A percentile compares a stretch with the other conserved stretches of the same genome.
Evolutionary conservation across 2,329 filamentous ascomycete genomes (phyloP).

Genomic region (Claviceps sorghi): DNA sequence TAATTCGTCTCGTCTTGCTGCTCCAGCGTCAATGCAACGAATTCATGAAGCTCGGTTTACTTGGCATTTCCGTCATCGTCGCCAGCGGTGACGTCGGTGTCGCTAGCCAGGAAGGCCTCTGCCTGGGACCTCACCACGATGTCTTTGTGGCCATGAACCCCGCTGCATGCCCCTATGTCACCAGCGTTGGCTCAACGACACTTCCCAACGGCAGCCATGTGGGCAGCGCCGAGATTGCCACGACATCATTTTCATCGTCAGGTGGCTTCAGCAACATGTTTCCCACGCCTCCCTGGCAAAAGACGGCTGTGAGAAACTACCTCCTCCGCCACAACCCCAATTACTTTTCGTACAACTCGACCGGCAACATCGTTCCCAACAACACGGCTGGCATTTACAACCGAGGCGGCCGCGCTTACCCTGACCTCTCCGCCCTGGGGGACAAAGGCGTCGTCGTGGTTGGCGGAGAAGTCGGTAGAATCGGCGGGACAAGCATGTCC

Average conservation of each 20-base stretch:
- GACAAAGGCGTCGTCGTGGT: conserved; percentile 29
- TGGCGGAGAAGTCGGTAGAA: conserved; percentile 25
- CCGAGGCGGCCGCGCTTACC: conserved; percentile 31
- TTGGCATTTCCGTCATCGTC: conserved; percentile 25
- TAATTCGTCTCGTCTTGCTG: not conserved
- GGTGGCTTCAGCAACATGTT: conserved; percentile 38
- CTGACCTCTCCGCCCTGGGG: conserved; percentile 31
- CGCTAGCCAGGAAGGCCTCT: conserved; percentile 6
- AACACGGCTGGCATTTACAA: conserved; percentile 23
- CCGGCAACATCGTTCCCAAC: conserved; percentile 7
- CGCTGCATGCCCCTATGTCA: conserved; percentile 33
- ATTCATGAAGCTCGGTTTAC: conserved; percentile 31
- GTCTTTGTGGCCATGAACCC: conserved; percentile 34
- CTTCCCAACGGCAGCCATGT: conserved; percentile 7
- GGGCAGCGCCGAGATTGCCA: conserved; percentile 6
- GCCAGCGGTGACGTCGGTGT: conserved; percentile 19
- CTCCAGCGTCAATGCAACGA: conserved; percentile 25
- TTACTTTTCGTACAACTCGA: conserved; percentile 9
- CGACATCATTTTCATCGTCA: conserved; percentile 27
- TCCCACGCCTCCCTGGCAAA: conserved; percentile 31
- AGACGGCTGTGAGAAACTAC: conserved; percentile 11
- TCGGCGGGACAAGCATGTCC: conserved; percentile 33
- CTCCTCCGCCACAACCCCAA: conserved; percentile 7
- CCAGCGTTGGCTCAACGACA: conserved; percentile 34
- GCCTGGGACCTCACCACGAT: conserved; percentile 17